Percentiles rank a stretch among this genome's conserved stretches.
Evolutionary conservation across 208 protist genomes (phyloP).

Genomic region (Trypanosomatidae sp.): DNA sequence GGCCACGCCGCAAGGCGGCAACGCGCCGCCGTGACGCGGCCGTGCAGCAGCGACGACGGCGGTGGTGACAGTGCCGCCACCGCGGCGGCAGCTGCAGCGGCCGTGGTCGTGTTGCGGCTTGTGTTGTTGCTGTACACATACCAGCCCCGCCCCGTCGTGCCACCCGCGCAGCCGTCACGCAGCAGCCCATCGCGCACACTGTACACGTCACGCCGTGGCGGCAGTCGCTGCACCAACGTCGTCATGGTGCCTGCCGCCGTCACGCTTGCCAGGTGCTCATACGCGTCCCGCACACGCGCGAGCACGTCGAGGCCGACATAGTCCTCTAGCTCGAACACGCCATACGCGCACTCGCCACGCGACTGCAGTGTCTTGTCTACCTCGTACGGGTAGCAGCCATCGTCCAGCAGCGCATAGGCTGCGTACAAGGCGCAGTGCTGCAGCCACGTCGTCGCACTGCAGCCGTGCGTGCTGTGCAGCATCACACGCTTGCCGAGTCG

Average conservation of each 20-base stretch:
- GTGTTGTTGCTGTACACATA: neutral
- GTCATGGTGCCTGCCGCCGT: neutral
- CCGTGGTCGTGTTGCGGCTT: slow-evolving; percentile 26
- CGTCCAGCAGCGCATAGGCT: slow-evolving; percentile 72
- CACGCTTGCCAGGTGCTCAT: neutral
- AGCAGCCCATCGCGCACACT: neutral
- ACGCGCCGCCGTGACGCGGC: no score
- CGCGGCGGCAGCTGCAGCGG: no score
- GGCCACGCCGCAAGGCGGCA: no score
- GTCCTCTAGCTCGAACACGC: slow-evolving; percentile 75
- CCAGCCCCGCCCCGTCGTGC: neutral
- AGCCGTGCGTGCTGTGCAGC: slow-evolving; percentile 42
- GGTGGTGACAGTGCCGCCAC: no score
- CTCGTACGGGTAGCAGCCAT: slow-evolving; percentile 62
- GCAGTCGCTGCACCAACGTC: neutral
- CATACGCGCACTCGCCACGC: slow-evolving; percentile 56
- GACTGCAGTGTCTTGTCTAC: slow-evolving; percentile 54
- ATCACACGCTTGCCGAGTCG: slow-evolving; percentile 61
- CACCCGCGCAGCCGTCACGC: neutral
- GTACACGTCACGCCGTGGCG: neutral
- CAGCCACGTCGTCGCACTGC: slow-evolving; percentile 62
- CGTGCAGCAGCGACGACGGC: no score
- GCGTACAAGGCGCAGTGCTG: slow-evolving; percentile 54
- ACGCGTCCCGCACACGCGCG: slow-evolving; percentile 12
- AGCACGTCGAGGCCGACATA: slow-evolving; percentile 70